These are phyloP conservation scores for Echria macrotheca DNA, from an alignment of 495 filamentous ascomycete genomes.

Conservation along the genomic window DNA sequence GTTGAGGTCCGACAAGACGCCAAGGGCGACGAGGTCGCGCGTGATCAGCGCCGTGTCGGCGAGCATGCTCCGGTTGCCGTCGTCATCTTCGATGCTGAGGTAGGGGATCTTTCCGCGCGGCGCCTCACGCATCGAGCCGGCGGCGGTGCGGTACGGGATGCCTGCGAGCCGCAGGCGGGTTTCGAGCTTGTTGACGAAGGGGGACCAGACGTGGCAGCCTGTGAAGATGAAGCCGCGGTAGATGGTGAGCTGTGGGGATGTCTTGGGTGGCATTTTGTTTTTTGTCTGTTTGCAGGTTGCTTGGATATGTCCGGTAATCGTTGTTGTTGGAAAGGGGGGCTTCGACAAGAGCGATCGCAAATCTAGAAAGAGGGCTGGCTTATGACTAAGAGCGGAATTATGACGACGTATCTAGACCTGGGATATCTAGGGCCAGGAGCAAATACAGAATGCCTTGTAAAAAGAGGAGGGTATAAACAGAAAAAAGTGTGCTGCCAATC, in stretches of 20 bases:
- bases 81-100: slow-evolving; percentile 22
- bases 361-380: too few relatives aligned
- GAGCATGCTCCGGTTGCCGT: slow-evolving; percentile 17
- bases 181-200: slow-evolving; percentile 62
- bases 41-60: slow-evolving; percentile 54
- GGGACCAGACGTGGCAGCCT: slow-evolving; percentile 52
- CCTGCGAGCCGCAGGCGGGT: slow-evolving; percentile 52
- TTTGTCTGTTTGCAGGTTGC: too few relatives aligned
- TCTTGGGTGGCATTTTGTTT: slow-evolving; percentile 4
- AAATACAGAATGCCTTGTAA: too few relatives aligned
- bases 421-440: too few relatives aligned
- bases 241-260: slow-evolving; percentile 33
- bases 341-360: too few relatives aligned
- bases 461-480: too few relatives aligned
- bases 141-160: slow-evolving; percentile 40
- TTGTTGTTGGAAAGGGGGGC: too few relatives aligned
- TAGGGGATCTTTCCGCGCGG: slow-evolving; percentile 62
- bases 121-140: slow-evolving; percentile 37
- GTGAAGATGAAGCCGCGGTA: slow-evolving; percentile 47
- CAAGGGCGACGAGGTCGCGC: slow-evolving; percentile 35
- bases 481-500: too few relatives aligned
- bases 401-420: too few relatives aligned
- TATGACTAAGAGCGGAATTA: too few relatives aligned
- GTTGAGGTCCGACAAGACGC: slow-evolving; percentile 46
- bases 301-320: too few relatives aligned